These are phyloP conservation scores for Coniochaeta prunicola DNA, from an alignment of 2,329 filamentous ascomycete species.

Conservation along the genomic window DNA sequence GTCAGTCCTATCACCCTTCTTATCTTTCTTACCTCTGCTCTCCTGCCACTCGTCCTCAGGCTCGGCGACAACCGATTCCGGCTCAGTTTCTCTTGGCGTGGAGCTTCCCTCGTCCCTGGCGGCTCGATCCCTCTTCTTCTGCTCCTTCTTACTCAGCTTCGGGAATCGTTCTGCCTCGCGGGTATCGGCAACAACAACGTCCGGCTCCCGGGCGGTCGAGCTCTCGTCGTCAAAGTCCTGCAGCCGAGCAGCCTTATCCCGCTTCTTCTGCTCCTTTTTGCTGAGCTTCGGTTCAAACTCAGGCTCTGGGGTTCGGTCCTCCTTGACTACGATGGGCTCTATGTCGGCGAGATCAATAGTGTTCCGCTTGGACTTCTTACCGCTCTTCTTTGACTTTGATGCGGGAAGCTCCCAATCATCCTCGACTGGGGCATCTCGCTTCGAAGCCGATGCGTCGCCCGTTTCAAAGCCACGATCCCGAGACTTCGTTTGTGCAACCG, in stretches of 20 bases:
- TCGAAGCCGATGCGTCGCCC: conserved; percentile 33
- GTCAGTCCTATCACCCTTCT: conserved; percentile 3
- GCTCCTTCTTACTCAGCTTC: conserved; percentile 25
- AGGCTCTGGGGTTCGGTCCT: conserved; percentile 13
- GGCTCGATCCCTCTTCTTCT: conserved; percentile 9
- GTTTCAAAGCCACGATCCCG: conserved; percentile 36
- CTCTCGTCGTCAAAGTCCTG: conserved; percentile 18
- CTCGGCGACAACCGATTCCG: conserved; percentile 2
- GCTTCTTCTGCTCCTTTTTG: conserved; percentile 43
- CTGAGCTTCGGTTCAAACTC: conserved; percentile 24
- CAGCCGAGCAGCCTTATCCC: conserved; percentile 31
- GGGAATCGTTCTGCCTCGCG: neutral
- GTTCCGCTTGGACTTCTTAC: conserved; percentile 28
- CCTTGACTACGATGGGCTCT: neutral
- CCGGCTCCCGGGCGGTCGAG: neutral
- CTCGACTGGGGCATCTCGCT: conserved; percentile 15
- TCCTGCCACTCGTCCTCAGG: conserved; percentile 2
- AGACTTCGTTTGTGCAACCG: conserved; percentile 9
- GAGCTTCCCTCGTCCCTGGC: conserved; percentile 1
- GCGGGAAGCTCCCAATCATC: conserved; percentile 16
- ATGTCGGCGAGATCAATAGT: conserved; percentile 1
- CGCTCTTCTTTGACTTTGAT: conserved; percentile 20
- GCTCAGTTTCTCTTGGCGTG: neutral
- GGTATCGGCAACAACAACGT: neutral
- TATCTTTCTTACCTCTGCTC: conserved; percentile 3